phyloP scores from a whole-genome alignment of 495 filamentous ascomycete species.

The Tricharina praecox region DNA sequence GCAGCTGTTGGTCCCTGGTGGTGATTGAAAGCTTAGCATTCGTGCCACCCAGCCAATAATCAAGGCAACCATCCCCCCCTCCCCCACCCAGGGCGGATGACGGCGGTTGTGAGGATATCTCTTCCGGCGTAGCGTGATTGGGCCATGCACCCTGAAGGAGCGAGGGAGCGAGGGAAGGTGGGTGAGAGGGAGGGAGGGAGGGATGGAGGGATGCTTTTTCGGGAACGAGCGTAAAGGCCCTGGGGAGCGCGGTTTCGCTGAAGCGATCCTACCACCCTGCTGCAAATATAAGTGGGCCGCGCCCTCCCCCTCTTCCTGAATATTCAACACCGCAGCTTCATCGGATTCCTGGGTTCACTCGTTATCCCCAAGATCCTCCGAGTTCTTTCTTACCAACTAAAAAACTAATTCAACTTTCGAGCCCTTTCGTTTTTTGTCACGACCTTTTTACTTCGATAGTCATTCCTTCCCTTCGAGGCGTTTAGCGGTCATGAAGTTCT shows the following conservation, averaged over 20 bases:
- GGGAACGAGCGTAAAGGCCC: too few species aligned
- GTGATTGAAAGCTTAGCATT: slow-evolving; percentile 7
- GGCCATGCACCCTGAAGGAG: background rate
- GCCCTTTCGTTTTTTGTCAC: slow-evolving; percentile 1
- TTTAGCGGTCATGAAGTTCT: background rate
- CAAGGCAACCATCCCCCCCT: background rate
- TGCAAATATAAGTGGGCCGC: slow-evolving; percentile 1
- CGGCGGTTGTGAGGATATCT: background rate
- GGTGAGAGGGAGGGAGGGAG: background rate
- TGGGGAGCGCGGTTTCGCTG: background rate
- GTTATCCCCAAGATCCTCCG: background rate
- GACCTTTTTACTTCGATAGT: too few species aligned
- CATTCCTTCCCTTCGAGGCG: background rate
- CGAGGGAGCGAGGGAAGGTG: background rate
- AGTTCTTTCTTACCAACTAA: slow-evolving; percentile 2
- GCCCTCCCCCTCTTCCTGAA: background rate
- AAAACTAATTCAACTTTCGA: too few species aligned
- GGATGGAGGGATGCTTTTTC: background rate
- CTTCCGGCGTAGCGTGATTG: background rate
- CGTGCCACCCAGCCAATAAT: slow-evolving; percentile 1
- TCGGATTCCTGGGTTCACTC: slow-evolving; percentile 5
- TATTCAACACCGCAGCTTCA: background rate
- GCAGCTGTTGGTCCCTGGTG: background rate
- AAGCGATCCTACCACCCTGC: too few species aligned
- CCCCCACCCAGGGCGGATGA: background rate